phyloP scores from a whole-genome alignment of 805 yeast genomes.

The Saccharomycopsis vini region DNA sequence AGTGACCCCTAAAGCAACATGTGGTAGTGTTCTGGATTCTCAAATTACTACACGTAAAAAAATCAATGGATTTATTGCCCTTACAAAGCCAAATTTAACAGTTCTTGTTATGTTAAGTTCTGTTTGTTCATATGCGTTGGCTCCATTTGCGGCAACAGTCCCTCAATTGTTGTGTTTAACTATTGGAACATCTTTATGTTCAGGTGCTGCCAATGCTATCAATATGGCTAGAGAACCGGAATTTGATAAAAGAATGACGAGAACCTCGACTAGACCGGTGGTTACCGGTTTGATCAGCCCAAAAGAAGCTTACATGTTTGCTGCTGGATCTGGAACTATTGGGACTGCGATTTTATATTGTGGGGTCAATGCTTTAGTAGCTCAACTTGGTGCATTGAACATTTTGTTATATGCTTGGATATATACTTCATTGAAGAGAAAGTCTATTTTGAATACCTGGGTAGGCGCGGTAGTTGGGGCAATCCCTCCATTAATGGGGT shows the following conservation, averaged over 20 bases:
- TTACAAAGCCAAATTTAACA: slow-evolving; percentile 87
- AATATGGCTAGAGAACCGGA: slow-evolving; percentile 96
- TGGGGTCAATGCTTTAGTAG: slow-evolving; percentile 85
- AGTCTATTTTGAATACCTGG: slow-evolving; percentile 88
- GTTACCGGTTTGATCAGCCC: slow-evolving; percentile 76
- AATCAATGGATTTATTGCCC: slow-evolving; percentile 59
- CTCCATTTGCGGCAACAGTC: slow-evolving; percentile 74
- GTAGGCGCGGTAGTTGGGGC: slow-evolving; percentile 99
- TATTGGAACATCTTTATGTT: slow-evolving; percentile 75
- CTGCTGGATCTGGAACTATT: slow-evolving; percentile 57
- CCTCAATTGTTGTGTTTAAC: slow-evolving; percentile 65
- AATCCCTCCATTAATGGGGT: slow-evolving; percentile 97
- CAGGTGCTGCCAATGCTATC: slow-evolving; percentile 93
- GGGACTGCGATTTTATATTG: slow-evolving; percentile 62
- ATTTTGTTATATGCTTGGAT: slow-evolving; percentile 81
- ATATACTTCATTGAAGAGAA: slow-evolving; percentile 84
- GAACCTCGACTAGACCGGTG: slow-evolving; percentile 85
- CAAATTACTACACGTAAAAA: slow-evolving; percentile 27
- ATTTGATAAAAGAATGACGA: slow-evolving; percentile 76
- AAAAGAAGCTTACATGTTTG: slow-evolving; percentile 70
- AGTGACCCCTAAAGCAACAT: slow-evolving; percentile 8
- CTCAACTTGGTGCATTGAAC: slow-evolving; percentile 69
- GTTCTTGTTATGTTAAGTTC: slow-evolving; percentile 83
- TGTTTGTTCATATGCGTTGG: slow-evolving; percentile 86
- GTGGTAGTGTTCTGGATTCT: background rate